Evolutionary conservation across 345 rosid species (phyloP).

Genomic region (Linum trigynum): DNA sequence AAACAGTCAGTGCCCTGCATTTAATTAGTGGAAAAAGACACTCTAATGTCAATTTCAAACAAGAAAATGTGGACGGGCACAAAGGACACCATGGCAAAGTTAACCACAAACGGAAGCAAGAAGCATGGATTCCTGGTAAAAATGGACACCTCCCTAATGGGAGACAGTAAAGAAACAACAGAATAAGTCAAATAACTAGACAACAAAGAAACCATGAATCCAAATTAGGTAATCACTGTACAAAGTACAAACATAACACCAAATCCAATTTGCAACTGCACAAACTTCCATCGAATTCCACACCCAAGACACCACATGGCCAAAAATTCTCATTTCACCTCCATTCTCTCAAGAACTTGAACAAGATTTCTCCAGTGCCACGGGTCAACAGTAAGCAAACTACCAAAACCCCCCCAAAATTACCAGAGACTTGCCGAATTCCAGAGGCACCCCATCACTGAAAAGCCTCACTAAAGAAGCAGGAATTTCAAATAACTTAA

Average conservation of each 20-base stretch:
- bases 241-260: not conserved
- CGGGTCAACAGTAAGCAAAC: not conserved
- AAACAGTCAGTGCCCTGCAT: not conserved
- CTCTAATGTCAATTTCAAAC: not conserved
- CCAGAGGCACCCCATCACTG: not conserved
- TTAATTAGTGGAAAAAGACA: no score
- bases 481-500: not conserved
- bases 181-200: slow-evolving; percentile 14
- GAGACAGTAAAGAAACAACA: slow-evolving; percentile 27
- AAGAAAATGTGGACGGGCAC: not conserved
- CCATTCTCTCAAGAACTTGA: no score
- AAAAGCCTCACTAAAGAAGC: not conserved
- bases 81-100: slow-evolving; percentile 10
- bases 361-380: not conserved
- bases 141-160: slow-evolving; percentile 6
- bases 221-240: not conserved
- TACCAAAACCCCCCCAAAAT: not conserved
- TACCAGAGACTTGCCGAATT: not conserved
- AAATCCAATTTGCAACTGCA: not conserved
- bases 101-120: slow-evolving; percentile 20
- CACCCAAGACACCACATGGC: no score
- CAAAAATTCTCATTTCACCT: no score
- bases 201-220: not conserved
- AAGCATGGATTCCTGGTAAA: slow-evolving; percentile 23
- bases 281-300: not conserved